These are phyloP conservation scores for Rhizopus sp. DNA, from an alignment of 371 early-diverging fungal species.

Conservation along the genomic window DNA sequence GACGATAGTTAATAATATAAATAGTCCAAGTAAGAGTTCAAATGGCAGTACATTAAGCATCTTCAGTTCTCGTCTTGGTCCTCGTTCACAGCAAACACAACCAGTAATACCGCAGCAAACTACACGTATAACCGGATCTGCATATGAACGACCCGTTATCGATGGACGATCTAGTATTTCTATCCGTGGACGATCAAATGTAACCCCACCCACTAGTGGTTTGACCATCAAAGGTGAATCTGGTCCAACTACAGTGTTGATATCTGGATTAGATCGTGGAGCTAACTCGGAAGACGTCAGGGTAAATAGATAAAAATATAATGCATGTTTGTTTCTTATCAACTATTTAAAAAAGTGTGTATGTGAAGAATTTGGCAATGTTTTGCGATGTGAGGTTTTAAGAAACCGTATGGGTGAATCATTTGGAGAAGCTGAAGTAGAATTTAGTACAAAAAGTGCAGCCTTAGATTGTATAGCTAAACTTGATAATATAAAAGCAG, in stretches of 20 bases:
- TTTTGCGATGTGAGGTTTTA: constrained; percentile 41
- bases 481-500: constrained; percentile 45
- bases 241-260: constrained; percentile 54
- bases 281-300: constrained; percentile 61
- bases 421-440: constrained; percentile 52
- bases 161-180: constrained; percentile 7
- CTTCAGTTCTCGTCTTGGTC: background rate
- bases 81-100: background rate
- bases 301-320: constrained; percentile 23
- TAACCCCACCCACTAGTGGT: constrained; percentile 9
- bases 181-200: constrained; percentile 31
- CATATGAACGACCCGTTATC: background rate
- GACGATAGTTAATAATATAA: too few relatives aligned
- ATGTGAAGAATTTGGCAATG: constrained; percentile 35
- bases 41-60: background rate
- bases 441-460: constrained; percentile 38
- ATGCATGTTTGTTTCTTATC: background rate
- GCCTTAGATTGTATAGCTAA: constrained; percentile 45
- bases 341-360: background rate
- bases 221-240: constrained; percentile 53
- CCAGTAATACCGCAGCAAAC: background rate
- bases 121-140: background rate
- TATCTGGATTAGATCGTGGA: constrained; percentile 58
- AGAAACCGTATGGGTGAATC: constrained; percentile 43
- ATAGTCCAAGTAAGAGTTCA: background rate